Evolutionary conservation across 2,329 filamentous ascomycete genomes (phyloP), one percentile per base, ranked within the genome.

Genomic region (Allantophomopsis cytisporea): DNA sequence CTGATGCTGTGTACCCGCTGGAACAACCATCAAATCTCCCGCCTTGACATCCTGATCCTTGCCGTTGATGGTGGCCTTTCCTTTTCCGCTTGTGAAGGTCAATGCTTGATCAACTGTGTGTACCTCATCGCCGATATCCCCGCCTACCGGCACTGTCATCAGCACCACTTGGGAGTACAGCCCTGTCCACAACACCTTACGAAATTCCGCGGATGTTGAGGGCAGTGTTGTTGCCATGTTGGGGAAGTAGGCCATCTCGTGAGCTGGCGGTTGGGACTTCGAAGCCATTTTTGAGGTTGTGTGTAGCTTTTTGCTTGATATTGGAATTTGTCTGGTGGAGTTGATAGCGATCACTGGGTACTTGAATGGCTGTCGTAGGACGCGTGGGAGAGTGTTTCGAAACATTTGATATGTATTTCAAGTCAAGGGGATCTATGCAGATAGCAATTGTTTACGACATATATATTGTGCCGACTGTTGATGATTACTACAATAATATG

Each of bases 81-180:
- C 73, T 10, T 57, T 61, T 11, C 75, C 76, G 5, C 66, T 70
- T 0, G 73, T 80, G 55, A 80, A 79, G 11, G 76, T 73, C 11
- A 81, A 60, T 40, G 75, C 71, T 47, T 80, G 76, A 45, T 80
- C 76, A 31, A 79, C 74, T 0, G 69, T 71, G 52, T 80, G 75
- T 43, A 76, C 74, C 57, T 80, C 74, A 39, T 80, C 74, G n/a
- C 76, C 73, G 47, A 80, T 80, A 21, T 80, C 74, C 2, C 75
- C 74, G 12, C 65, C 67, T 0, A 76, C 69, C 0, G 75, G 76
- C 0, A 80, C 64, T 34, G 73, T 75, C 75, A 80, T 80, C 1
- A 75, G 63, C 0, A 80, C 75, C 7, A 80, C 55, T 54, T 80
- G 76, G 10, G 64, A 67, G 53, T 78, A 79, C 6, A 80, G 56